Evolutionary conservation across 495 filamentous ascomycete genomes (phyloP).

Genomic region (Thermochaetoides thermophila): DNA sequence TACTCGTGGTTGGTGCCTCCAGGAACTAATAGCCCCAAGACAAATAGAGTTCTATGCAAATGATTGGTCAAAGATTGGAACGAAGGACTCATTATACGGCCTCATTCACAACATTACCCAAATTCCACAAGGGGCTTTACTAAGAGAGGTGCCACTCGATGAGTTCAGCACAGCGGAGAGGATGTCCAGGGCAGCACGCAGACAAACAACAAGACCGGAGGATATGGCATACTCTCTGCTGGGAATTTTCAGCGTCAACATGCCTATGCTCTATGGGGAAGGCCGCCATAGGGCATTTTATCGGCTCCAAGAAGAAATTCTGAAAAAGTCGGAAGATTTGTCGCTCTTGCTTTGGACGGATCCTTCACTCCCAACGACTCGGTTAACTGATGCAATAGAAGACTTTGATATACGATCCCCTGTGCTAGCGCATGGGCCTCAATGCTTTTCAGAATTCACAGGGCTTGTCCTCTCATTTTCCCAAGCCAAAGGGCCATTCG

Average conservation of each 20-base stretch:
- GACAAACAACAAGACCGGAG: conserved; percentile 15
- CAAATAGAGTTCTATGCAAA: conserved; percentile 18
- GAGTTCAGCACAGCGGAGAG: conserved; percentile 14
- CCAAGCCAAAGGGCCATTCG: too few relatives aligned
- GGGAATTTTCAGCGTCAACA: conserved; percentile 23
- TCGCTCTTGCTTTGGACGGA: conserved; percentile 12
- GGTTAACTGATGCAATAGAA: too few relatives aligned
- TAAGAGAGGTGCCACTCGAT: neutral
- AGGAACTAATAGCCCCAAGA: conserved; percentile 24
- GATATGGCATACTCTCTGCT: conserved; percentile 26
- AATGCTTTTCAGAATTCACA: too few relatives aligned
- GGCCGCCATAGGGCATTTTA: conserved; percentile 16
- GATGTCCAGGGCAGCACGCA: conserved; percentile 24
- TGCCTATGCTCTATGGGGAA: conserved; percentile 27
- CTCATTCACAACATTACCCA: conserved; percentile 11
- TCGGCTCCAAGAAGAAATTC: conserved; percentile 20
- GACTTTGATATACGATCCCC: too few relatives aligned
- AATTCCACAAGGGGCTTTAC: conserved; percentile 8
- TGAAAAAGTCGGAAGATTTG: conserved; percentile 15
- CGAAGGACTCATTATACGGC: conserved; percentile 4
- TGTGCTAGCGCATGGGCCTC: too few relatives aligned
- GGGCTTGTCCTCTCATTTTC: too few relatives aligned
- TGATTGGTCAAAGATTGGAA: conserved; percentile 17
- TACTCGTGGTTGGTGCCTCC: conserved; percentile 27
- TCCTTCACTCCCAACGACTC: too few relatives aligned